Evolutionary conservation across 371 early-diverging fungal species (phyloP).

Genomic region (Mucor piriformis): DNA sequence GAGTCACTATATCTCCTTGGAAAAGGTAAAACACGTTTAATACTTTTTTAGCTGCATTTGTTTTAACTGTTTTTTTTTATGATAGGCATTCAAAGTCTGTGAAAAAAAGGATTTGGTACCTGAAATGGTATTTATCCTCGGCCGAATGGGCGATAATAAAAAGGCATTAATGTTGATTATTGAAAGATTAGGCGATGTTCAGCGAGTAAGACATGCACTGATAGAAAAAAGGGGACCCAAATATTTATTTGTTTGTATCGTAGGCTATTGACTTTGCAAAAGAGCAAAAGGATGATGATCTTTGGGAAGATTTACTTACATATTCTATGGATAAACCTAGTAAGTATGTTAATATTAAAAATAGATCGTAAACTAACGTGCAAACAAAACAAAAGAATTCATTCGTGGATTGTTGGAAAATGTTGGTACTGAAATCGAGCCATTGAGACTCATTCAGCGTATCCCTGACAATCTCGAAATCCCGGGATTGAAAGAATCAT

Average conservation of each 20-base stretch:
- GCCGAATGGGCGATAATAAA: slow-evolving; percentile 96
- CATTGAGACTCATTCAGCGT: slow-evolving; percentile 74
- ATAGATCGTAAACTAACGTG: too few relatives aligned
- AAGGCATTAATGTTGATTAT: slow-evolving; percentile 91
- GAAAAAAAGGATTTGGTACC: slow-evolving; percentile 86
- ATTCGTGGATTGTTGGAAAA: slow-evolving; percentile 90
- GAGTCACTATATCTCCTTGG: slow-evolving; percentile 78
- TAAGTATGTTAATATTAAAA: slow-evolving; percentile 34
- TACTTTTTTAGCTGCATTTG: neutral
- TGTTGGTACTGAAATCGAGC: slow-evolving; percentile 84
- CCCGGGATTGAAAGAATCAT: slow-evolving; percentile 76
- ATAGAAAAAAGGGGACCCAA: neutral
- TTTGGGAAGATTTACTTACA: slow-evolving; percentile 93
- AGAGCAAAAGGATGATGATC: slow-evolving; percentile 92
- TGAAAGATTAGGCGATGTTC: slow-evolving; percentile 84
- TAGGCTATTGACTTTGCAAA: slow-evolving; percentile 96
- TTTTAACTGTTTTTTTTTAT: neutral
- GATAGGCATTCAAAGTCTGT: slow-evolving; percentile 81
- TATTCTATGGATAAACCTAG: slow-evolving; percentile 89
- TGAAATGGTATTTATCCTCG: slow-evolving; percentile 94
- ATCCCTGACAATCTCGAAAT: slow-evolving; percentile 83
- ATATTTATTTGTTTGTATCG: neutral
- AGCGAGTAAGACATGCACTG: slow-evolving; percentile 55
- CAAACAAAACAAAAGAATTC: slow-evolving; percentile 58
- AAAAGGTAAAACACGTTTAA: slow-evolving; percentile 47